Conservation (phyloP, 2,329 filamentous ascomycete species). For the Colletotrichum noveboracense region DNA sequence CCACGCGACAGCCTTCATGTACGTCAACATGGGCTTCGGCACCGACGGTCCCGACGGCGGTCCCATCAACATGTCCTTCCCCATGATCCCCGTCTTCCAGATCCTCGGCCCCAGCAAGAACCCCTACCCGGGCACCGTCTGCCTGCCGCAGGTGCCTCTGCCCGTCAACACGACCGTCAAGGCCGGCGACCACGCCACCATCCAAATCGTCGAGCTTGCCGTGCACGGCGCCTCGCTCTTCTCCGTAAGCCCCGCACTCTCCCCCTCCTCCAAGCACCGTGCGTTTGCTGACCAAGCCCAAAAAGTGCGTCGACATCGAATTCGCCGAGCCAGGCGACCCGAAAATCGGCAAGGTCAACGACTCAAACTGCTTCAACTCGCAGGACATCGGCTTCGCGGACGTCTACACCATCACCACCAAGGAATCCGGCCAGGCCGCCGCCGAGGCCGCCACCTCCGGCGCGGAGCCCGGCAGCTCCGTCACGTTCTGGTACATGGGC, state of each 20-base stretch:
- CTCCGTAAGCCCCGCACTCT: slow-evolving; percentile 60
- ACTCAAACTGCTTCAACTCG: slow-evolving; percentile 88
- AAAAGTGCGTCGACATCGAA: slow-evolving; percentile 90
- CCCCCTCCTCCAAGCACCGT: fast-evolving
- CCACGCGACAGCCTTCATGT: slow-evolving; percentile 81
- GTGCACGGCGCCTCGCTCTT: slow-evolving; percentile 84
- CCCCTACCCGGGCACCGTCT: slow-evolving; percentile 88
- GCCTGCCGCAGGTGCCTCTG: slow-evolving; percentile 86
- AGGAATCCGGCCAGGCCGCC: slow-evolving; percentile 36
- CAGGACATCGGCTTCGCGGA: slow-evolving; percentile 77
- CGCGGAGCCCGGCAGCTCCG: slow-evolving; percentile 27
- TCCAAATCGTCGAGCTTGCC: slow-evolving; percentile 85
- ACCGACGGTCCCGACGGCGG: slow-evolving; percentile 66
- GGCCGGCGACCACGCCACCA: slow-evolving; percentile 86
- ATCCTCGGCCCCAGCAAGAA: slow-evolving; percentile 81
- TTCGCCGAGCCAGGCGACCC: slow-evolving; percentile 80
- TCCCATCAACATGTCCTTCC: slow-evolving; percentile 85
- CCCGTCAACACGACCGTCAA: slow-evolving; percentile 74
- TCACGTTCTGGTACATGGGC: slow-evolving; percentile 25
- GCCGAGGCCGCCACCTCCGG: slow-evolving; percentile 31
- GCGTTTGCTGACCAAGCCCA: neutral
- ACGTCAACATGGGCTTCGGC: slow-evolving; percentile 89
- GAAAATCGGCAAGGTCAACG: slow-evolving; percentile 73
- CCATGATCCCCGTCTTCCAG: slow-evolving; percentile 82
- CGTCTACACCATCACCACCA: slow-evolving; percentile 72